Conservation (phyloP, 2,329 filamentous ascomycete species). For the Colletotrichum lini region DNA sequence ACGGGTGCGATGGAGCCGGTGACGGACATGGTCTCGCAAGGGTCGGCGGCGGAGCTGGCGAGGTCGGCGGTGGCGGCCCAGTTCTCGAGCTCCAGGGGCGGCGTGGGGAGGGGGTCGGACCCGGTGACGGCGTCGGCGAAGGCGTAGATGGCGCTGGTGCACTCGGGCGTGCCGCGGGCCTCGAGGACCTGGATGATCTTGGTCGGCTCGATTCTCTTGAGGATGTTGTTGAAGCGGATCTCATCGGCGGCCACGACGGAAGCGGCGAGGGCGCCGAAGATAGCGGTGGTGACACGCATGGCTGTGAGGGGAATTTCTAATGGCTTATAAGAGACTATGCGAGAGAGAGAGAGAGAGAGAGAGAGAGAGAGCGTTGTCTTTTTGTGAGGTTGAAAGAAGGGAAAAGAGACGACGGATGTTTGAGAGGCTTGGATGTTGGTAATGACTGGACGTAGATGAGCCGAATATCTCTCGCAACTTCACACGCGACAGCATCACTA, state of each 20-base stretch:
- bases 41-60: not conserved
- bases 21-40: not conserved
- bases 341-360: too few relatives aligned
- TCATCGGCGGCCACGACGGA: not conserved
- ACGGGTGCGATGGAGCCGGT: conserved; percentile 2
- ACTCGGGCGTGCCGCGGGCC: conserved; percentile 9
- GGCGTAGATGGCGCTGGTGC: not conserved
- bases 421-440: not conserved
- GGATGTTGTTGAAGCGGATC: conserved; percentile 1
- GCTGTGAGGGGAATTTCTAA: not conserved
- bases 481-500: not conserved
- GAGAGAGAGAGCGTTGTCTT: too few relatives aligned
- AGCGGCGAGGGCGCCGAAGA: conserved; percentile 21
- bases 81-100: not conserved
- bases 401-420: too few relatives aligned
- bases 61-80: not conserved
- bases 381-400: not conserved
- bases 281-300: conserved; percentile 9
- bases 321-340: too few relatives aligned
- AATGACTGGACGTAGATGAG: not conserved
- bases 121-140: conserved; percentile 18
- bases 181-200: conserved; percentile 10
- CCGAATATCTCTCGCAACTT: too few relatives aligned
- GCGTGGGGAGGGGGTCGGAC: conserved; percentile 11
- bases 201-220: conserved; percentile 20